A percentile compares a stretch with the other conserved stretches of the same genome.
Evolutionary conservation across 2,329 filamentous ascomycete species (phyloP).

Genomic region (Atkinsonella hypoxylon): DNA sequence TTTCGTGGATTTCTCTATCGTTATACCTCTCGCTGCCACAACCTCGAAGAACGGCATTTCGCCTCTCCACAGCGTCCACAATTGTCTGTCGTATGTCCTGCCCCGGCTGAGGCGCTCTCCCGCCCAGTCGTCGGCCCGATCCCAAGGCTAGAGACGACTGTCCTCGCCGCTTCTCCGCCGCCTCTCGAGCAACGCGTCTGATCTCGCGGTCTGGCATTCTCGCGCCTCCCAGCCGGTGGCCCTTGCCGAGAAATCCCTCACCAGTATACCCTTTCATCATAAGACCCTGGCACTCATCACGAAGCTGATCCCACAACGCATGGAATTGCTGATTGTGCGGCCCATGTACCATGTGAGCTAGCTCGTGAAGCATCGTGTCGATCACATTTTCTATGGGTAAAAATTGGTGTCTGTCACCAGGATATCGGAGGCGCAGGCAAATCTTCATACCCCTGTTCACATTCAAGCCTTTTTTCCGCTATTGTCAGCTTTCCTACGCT

Average conservation of each 20-base stretch:
- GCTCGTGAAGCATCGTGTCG: slow-evolving; percentile 90
- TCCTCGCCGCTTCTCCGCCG: slow-evolving; percentile 57
- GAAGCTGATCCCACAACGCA: slow-evolving; percentile 76
- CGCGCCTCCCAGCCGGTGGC: slow-evolving; percentile 58
- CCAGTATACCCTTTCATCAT: slow-evolving; percentile 77
- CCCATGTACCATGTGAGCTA: slow-evolving; percentile 76
- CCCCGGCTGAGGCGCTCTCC: slow-evolving; percentile 38
- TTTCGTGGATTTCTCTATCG: slow-evolving; percentile 52
- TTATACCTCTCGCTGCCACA: slow-evolving; percentile 63
- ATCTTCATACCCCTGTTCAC: slow-evolving; percentile 67
- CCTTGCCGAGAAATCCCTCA: slow-evolving; percentile 72
- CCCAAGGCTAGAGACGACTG: slow-evolving; percentile 45
- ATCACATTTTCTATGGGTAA: slow-evolving; percentile 67
- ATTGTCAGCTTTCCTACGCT: background rate
- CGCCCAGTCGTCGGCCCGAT: slow-evolving; percentile 63
- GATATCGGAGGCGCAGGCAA: slow-evolving; percentile 67
- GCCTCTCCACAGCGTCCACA: slow-evolving; percentile 56
- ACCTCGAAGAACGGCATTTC: slow-evolving; percentile 54
- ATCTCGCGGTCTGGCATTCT: slow-evolving; percentile 61
- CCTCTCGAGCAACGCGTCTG: slow-evolving; percentile 58
- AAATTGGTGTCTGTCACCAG: slow-evolving; percentile 64
- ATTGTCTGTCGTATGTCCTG: slow-evolving; percentile 63
- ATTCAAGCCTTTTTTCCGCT: slow-evolving; percentile 49
- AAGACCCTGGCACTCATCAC: slow-evolving; percentile 72
- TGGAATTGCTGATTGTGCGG: slow-evolving; percentile 78